Evolutionary conservation across 257 asterid genomes (phyloP).

Genomic region (Ocimum tenuiflorum): DNA sequence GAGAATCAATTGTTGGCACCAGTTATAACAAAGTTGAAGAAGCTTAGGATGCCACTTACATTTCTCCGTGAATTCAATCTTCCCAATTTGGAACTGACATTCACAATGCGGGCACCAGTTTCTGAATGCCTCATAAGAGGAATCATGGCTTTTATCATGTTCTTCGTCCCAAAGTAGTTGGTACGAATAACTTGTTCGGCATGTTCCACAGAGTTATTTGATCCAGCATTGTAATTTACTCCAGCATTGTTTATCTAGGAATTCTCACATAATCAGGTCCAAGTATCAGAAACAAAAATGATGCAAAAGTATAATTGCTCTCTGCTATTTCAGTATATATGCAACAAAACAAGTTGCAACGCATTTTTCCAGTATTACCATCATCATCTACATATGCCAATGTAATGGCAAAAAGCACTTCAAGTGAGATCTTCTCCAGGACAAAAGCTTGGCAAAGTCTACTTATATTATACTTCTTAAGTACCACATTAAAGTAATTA

Average conservation of each 20-base stretch:
- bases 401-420: background rate
- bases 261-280: conserved; percentile 14
- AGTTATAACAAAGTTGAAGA: too few relatives aligned
- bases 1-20: too few relatives aligned
- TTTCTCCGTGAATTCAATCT: conserved; percentile 69
- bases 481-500: too few relatives aligned
- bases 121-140: conserved; percentile 77
- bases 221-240: conserved; percentile 70
- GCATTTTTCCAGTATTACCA: background rate
- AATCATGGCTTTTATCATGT: conserved; percentile 64
- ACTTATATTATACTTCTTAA: too few relatives aligned
- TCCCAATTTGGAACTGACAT: conserved; percentile 77
- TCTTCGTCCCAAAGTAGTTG: conserved; percentile 85
- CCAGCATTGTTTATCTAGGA: conserved; percentile 96
- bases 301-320: background rate
- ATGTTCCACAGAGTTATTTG: conserved; percentile 65
- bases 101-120: conserved; percentile 80
- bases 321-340: background rate
- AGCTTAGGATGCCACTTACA: conserved; percentile 36
- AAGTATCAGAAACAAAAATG: background rate
- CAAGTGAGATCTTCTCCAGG: background rate
- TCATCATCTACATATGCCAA: background rate
- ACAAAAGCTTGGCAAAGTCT: background rate
- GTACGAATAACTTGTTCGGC: conserved; percentile 67
- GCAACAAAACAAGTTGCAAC: background rate